Evolutionary conservation across 768 basidiomycete genomes (phyloP).

Genomic region (Russula virescens): DNA sequence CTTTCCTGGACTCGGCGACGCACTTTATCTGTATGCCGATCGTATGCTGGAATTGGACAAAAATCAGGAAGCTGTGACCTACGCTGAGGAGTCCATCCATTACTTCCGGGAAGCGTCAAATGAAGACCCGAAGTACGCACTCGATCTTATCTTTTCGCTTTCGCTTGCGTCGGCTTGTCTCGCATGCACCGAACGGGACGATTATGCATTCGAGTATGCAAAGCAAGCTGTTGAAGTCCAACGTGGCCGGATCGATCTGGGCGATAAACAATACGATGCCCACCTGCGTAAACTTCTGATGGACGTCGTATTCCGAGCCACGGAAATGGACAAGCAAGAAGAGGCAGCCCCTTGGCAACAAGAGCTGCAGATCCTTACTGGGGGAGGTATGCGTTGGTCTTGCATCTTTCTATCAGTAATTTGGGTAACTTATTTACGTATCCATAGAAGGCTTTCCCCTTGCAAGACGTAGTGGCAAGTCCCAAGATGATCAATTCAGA

Average conservation of each 20-base stretch:
- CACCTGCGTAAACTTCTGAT: conserved; percentile 10
- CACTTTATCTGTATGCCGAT: conserved; percentile 12
- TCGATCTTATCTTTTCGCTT: conserved; percentile 17
- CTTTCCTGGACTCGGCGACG: conserved; percentile 10
- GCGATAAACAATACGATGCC: not conserved
- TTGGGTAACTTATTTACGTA: not conserved
- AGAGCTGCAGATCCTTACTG: not conserved
- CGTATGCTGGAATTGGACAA: conserved; percentile 16
- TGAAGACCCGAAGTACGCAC: not conserved
- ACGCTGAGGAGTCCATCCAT: conserved; percentile 9
- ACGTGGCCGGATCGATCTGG: not conserved
- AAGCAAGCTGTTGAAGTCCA: conserved; percentile 14
- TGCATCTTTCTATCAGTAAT: not conserved
- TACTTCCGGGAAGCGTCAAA: conserved; percentile 9
- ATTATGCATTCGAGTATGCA: conserved; percentile 7
- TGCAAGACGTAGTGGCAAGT: not conserved
- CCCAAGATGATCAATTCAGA: not conserved
- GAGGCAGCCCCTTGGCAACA: not conserved
- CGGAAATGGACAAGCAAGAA: not conserved
- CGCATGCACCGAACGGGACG: conserved; percentile 6
- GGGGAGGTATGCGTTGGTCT: not conserved
- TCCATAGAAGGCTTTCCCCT: not conserved
- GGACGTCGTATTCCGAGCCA: conserved; percentile 7
- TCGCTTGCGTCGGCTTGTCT: conserved; percentile 15
- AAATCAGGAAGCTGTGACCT: conserved; percentile 7